These are phyloP conservation scores for Monosporascus ibericus DNA, from an alignment of 2,329 filamentous ascomycete species.

Conservation along the genomic window DNA sequence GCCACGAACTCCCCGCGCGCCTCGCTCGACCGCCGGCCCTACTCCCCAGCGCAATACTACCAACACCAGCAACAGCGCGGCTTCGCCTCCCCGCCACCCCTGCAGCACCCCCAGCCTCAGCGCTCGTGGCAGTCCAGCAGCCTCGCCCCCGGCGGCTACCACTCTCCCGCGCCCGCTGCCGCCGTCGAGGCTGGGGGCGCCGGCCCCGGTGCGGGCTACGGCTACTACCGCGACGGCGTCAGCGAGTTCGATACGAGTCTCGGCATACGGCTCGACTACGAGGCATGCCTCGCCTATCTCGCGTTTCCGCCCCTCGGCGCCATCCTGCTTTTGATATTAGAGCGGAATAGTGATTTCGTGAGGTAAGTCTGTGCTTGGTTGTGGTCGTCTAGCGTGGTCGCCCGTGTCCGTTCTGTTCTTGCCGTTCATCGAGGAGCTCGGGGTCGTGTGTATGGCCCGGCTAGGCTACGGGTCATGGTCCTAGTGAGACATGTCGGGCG, in stretches of 20 bases:
- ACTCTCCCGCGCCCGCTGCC: neutral
- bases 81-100: slow-evolving; percentile 39
- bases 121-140: slow-evolving; percentile 42
- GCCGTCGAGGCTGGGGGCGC: slow-evolving; percentile 13
- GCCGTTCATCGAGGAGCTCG: no score
- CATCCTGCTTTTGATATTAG: slow-evolving; percentile 75
- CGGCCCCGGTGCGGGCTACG: slow-evolving; percentile 29
- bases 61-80: slow-evolving; percentile 29
- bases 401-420: no score
- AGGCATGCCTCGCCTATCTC: slow-evolving; percentile 86
- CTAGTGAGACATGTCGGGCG: no score
- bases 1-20: slow-evolving; percentile 45
- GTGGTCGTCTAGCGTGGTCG: no score
- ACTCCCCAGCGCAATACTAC: slow-evolving; percentile 40
- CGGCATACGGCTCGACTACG: slow-evolving; percentile 79
- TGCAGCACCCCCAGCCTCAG: slow-evolving; percentile 52
- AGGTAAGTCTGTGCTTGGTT: slow-evolving; percentile 47
- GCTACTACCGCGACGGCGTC: slow-evolving; percentile 48
- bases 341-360: slow-evolving; percentile 96
- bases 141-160: neutral
- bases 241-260: slow-evolving; percentile 89
- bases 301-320: slow-evolving; percentile 79
- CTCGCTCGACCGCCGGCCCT: slow-evolving; percentile 51
- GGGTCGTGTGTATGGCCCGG: no score
- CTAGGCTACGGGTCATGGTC: no score